Evolutionary conservation across 179 eudicot genomes (phyloP), one percentile per base, ranked within the genome.

Genomic region (Spergularia azorica): DNA sequence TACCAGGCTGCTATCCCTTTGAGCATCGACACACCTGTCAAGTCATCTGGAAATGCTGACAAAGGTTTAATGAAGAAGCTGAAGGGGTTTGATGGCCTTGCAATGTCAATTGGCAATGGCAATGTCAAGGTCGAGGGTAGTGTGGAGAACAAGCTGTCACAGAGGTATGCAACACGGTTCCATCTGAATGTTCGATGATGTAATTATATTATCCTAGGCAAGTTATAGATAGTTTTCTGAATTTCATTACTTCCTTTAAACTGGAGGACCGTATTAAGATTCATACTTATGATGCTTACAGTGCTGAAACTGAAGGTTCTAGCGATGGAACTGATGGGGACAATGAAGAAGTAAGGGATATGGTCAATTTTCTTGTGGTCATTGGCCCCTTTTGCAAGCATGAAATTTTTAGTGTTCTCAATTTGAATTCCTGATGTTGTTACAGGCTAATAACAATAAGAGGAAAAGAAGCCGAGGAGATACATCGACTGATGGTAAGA

Each of bases 41-140:
- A 95, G 88, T 86, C 97, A 78, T 75, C 95, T 20, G 90, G 82
- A 76, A 87, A 85, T 77, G 78, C 84, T 1, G 94, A 93, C 72
- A 88, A 81, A 81, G 86, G 92, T 76, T 82, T 90, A 63, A 76
- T 85, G 79, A 93, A 90, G 74, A 93, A 91, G 82, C 72, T 90
- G 76, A 95, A 93, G 87, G 91, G 90, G 74, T 89, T 87, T 84
- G 91, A 93, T 74, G 99, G 95, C 70, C 92, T 95, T 70, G 91
- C 94, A 38, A 95, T 93, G 91, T 93, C 99, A 43, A 87, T 93
- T 57, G 97, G 97, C 78, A 91, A 89, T 81, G 88, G 84, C 65
- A 88, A 81, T 58, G 88, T 85, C 55, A 88, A 87, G 77, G 82
- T 81, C 59, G 96, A 85, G 55, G 89, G 76, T 77, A 91, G 87